Evolutionary conservation across 208 protist genomes (phyloP).

Genomic region (Trichomonas tenax): DNA sequence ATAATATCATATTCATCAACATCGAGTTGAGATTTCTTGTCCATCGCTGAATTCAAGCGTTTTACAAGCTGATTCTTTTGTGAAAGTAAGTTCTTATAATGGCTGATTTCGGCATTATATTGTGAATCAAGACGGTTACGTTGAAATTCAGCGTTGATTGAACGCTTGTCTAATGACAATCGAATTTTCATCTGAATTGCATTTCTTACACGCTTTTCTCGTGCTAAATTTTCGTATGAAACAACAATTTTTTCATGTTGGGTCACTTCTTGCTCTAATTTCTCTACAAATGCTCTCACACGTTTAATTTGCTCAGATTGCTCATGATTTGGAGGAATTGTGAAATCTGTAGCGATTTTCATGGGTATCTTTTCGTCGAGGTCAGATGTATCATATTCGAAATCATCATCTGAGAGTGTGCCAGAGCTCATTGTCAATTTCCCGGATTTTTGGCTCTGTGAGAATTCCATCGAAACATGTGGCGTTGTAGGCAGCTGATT

Average conservation of each 20-base stretch:
- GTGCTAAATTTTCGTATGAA: not conserved
- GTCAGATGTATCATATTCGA: not conserved
- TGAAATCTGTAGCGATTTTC: not conserved
- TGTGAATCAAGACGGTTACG: not conserved
- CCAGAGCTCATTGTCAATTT: not conserved
- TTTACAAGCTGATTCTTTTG: not conserved
- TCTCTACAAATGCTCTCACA: not conserved
- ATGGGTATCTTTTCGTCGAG: not conserved
- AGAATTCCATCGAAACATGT: not conserved
- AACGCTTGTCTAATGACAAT: not conserved
- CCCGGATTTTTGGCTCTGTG: not conserved
- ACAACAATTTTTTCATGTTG: not conserved
- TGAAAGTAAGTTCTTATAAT: not conserved
- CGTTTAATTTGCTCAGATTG: not conserved
- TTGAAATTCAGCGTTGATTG: not conserved
- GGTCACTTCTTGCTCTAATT: not conserved
- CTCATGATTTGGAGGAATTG: not conserved
- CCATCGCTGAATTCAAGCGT: not conserved
- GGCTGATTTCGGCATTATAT: not conserved
- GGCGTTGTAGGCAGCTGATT: not conserved
- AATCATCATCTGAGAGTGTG: not conserved
- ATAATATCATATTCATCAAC: not conserved
- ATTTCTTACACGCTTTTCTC: not conserved
- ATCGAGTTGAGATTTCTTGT: not conserved
- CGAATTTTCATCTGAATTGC: not conserved